phyloP scores from a whole-genome alignment of 169 alveolate species.

The Eimeria tenella region DNA sequence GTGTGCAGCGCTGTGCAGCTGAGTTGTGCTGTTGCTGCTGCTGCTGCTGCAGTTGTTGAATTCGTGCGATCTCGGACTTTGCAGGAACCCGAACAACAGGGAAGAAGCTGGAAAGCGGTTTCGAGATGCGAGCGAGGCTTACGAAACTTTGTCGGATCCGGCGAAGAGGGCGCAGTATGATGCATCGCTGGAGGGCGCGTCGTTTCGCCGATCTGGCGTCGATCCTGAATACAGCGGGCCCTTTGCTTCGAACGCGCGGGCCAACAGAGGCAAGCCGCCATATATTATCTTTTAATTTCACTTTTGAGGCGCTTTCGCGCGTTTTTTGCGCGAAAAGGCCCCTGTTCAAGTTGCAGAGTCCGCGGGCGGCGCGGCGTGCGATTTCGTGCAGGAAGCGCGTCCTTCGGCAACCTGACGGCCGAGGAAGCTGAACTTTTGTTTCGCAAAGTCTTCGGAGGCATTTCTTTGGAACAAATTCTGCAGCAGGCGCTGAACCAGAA shows the following conservation, averaged over 20 bases:
- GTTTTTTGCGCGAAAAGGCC: no score
- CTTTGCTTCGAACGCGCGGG: not conserved
- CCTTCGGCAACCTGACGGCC: slow-evolving; percentile 16
- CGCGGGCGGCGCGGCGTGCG: no score
- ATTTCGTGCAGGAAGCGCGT: no score
- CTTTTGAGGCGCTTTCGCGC: no score
- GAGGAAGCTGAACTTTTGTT: slow-evolving; percentile 78
- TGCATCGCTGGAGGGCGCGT: slow-evolving; percentile 6
- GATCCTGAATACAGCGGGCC: not conserved
- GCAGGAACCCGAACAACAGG: slow-evolving; percentile 90
- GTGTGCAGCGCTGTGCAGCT: not conserved
- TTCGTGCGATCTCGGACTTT: slow-evolving; percentile 80
- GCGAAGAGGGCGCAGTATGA: slow-evolving; percentile 86
- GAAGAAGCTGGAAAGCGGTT: slow-evolving; percentile 93
- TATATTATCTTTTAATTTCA: no score
- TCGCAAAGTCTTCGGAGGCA: slow-evolving; percentile 74
- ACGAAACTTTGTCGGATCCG: slow-evolving; percentile 92
- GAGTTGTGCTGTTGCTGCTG: not conserved
- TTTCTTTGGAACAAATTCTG: slow-evolving; percentile 39
- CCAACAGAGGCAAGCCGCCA: not conserved
- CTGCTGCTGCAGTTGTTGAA: slow-evolving; percentile 81
- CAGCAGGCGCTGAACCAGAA: slow-evolving; percentile 58
- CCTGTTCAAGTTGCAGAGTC: no score
- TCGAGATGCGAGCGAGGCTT: slow-evolving; percentile 94
- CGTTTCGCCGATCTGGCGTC: not conserved